Evolutionary conservation across 192 early-diverging fungal genomes (phyloP).

Genomic region (Coemansia sp.): DNA sequence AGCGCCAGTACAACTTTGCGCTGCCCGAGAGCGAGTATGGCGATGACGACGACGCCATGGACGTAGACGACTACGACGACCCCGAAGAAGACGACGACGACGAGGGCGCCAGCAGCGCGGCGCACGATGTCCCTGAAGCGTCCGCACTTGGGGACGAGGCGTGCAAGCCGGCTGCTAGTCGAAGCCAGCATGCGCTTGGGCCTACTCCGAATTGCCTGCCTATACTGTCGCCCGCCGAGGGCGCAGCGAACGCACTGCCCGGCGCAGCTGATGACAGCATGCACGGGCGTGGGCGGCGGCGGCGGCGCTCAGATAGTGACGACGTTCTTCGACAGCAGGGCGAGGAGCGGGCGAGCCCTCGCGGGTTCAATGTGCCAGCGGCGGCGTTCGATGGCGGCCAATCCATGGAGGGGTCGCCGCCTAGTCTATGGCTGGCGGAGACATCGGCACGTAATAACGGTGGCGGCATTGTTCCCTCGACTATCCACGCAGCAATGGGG

Average conservation of each 20-base stretch:
- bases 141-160: neutral
- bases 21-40: slow-evolving; percentile 38
- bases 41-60: slow-evolving; percentile 49
- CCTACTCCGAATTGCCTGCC: neutral
- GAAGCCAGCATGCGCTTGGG: neutral
- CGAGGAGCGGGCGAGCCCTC: slow-evolving; percentile 55
- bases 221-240: neutral
- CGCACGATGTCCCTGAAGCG: neutral
- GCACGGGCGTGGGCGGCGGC: slow-evolving; percentile 21
- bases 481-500: slow-evolving; percentile 45
- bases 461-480: slow-evolving; percentile 27
- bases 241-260: neutral
- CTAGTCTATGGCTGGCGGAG: slow-evolving; percentile 50
- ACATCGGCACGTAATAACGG: slow-evolving; percentile 6
- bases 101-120: slow-evolving; percentile 4
- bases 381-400: slow-evolving; percentile 1
- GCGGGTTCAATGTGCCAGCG: slow-evolving; percentile 21
- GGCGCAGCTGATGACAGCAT: neutral
- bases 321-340: slow-evolving; percentile 48
- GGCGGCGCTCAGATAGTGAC: slow-evolving; percentile 49
- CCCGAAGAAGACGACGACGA: slow-evolving; percentile 44
- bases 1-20: slow-evolving; percentile 33
- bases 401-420: slow-evolving; percentile 12
- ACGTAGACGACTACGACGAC: slow-evolving; percentile 55
- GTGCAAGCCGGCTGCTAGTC: neutral